Percentiles rank a stretch among this genome's conserved stretches.
phyloP scores from a whole-genome alignment of 75 land plant genomes.

The Pseudotsuga menziesii region DNA sequence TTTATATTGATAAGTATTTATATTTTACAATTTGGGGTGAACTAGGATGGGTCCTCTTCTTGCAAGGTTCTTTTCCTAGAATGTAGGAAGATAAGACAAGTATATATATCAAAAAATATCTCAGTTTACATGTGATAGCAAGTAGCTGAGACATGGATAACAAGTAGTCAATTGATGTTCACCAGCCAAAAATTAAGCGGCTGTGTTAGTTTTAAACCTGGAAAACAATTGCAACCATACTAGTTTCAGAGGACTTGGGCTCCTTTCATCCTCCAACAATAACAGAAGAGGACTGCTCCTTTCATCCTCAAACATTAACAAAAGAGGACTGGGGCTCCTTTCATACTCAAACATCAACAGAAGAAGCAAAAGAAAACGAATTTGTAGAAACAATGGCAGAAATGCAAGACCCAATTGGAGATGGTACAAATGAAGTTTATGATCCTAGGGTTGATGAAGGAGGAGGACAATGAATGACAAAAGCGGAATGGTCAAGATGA shows the following conservation, averaged over 20 bases:
- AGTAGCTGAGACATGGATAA: no score
- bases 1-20: no score
- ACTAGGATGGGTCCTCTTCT: no score
- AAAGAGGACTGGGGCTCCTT: conserved; percentile 50
- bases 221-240: conserved; percentile 30
- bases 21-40: no score
- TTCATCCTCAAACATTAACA: neutral
- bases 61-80: no score
- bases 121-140: no score
- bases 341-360: conserved; percentile 22
- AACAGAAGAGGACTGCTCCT: conserved; percentile 28
- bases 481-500: no score
- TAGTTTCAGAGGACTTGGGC: conserved; percentile 7
- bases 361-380: conserved; percentile 16
- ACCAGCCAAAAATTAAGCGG: neutral
- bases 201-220: conserved; percentile 6
- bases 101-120: no score
- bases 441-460: conserved; percentile 21
- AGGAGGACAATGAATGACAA: neutral
- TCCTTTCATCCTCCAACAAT: no score
- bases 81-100: no score
- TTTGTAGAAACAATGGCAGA: neutral
- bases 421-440: conserved; percentile 3
- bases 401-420: neutral
- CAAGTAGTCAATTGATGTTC: conserved; percentile 18